Evolutionary conservation across 2,329 filamentous ascomycete genomes (phyloP).

Genomic region (Hymenoscyphus fructigenus): DNA sequence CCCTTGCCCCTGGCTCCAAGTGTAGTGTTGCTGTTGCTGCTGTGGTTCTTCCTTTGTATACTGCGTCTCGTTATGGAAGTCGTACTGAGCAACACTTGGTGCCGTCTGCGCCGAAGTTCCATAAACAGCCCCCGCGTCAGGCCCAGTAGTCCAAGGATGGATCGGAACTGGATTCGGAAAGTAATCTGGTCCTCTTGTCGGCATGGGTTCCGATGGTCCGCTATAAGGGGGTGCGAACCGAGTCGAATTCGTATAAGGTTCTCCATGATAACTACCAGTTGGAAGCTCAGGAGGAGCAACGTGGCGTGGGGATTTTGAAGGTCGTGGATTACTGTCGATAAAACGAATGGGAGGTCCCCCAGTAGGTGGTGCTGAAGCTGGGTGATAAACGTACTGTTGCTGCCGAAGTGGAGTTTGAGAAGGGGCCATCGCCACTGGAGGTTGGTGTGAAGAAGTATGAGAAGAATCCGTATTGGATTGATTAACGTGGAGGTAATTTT

Average conservation of each 20-base stretch:
- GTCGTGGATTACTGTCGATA: conserved; percentile 35
- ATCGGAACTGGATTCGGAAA: conserved; percentile 26
- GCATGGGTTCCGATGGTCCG: conserved; percentile 19
- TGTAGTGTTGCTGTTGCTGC: conserved; percentile 31
- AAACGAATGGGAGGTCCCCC: conserved; percentile 24
- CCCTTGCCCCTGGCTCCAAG: conserved; percentile 27
- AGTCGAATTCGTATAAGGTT: conserved; percentile 21
- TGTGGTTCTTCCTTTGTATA: conserved; percentile 30
- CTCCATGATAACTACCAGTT: conserved; percentile 23
- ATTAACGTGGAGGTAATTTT: conserved; percentile 32
- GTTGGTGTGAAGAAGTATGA: conserved; percentile 19
- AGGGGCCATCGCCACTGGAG: conserved; percentile 21
- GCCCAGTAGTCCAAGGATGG: conserved; percentile 30
- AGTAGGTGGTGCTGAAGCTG: conserved; percentile 19
- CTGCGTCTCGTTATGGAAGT: conserved; percentile 24
- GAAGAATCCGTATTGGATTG: conserved; percentile 27
- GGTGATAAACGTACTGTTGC: conserved; percentile 24
- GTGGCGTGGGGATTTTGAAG: conserved; percentile 36
- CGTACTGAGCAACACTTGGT: conserved; percentile 26
- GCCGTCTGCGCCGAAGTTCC: conserved; percentile 21
- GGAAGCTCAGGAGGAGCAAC: conserved; percentile 29
- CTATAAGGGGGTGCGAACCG: conserved; percentile 28
- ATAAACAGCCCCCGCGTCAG: conserved; percentile 26
- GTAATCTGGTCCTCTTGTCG: conserved; percentile 27
- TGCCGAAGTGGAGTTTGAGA: conserved; percentile 16